Conservation (phyloP, 2,329 filamentous ascomycete genomes). For the Nannizzia gypsea region DNA sequence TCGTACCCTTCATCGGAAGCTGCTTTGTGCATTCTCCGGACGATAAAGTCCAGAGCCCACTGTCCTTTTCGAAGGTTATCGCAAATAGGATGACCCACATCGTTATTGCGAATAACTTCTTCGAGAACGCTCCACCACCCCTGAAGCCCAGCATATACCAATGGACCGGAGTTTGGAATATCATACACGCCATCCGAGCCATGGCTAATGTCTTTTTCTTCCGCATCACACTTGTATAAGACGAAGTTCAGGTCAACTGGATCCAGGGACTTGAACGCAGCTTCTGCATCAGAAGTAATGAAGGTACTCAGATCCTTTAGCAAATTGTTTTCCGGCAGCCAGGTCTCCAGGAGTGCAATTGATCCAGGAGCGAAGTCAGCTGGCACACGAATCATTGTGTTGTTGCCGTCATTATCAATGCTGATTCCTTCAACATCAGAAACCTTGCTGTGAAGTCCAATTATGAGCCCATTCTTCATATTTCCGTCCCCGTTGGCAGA, state of each 20-base stretch:
- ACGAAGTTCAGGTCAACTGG: slow-evolving; percentile 83
- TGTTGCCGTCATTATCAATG: slow-evolving; percentile 58
- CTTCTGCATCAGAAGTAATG: slow-evolving; percentile 67
- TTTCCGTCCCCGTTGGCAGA: slow-evolving; percentile 53
- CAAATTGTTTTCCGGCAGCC: slow-evolving; percentile 80
- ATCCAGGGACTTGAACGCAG: slow-evolving; percentile 62
- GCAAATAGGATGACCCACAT: slow-evolving; percentile 85
- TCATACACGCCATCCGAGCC: slow-evolving; percentile 79
- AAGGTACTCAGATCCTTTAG: slow-evolving; percentile 72
- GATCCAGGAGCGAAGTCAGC: slow-evolving; percentile 84
- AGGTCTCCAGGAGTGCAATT: slow-evolving; percentile 91
- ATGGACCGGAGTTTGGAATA: slow-evolving; percentile 68
- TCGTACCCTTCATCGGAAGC: slow-evolving; percentile 52
- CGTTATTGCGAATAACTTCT: slow-evolving; percentile 73
- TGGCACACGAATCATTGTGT: slow-evolving; percentile 68
- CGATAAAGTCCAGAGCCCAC: slow-evolving; percentile 84
- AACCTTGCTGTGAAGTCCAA: slow-evolving; percentile 74
- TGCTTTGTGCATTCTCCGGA: slow-evolving; percentile 63
- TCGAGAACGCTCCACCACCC: slow-evolving; percentile 95
- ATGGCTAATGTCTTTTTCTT: slow-evolving; percentile 67
- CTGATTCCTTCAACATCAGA: slow-evolving; percentile 60
- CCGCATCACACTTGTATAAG: slow-evolving; percentile 80
- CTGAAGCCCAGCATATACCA: slow-evolving; percentile 93
- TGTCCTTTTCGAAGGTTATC: slow-evolving; percentile 83
- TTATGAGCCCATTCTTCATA: slow-evolving; percentile 53